Evolutionary conservation across 352 stramenopile genomes (phyloP), one percentile per base, ranked within the genome.

Genomic region (Phytophthora constricta): DNA sequence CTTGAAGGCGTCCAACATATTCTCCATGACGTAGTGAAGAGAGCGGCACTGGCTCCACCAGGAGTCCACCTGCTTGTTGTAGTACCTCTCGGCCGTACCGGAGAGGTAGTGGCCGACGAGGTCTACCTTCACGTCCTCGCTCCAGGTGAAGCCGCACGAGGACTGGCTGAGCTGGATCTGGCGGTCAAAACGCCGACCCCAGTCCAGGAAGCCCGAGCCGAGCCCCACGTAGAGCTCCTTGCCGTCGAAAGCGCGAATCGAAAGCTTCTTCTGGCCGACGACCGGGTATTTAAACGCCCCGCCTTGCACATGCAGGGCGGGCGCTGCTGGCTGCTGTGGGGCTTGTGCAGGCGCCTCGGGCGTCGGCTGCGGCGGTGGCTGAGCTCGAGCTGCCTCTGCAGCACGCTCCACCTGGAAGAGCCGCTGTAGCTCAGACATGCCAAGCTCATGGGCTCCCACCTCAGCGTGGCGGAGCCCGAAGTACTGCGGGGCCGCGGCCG

Each of bases 171-270:
- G 2, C 13, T 17, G 9, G 3, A 53, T 20, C 17, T 37, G 46
- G 3, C 46, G 22, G n/a, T 53, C 46, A 17, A 52, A 52, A 20
- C 46, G 46, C 3, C 46, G n/a, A 11, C 46, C 46, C 46, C 46
- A 52, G 17, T 52, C 46, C 14, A 52, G 46, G 46, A 52, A 52
- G 1, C 46, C 46, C 4, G 26, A 52, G 9, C 46, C 46, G 8
- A 52, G 22, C 2, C 46, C 46, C n/a, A 52, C 46, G 46, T 52
- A 52, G 1, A 52, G 46, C n/a, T 52, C 46, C n/a, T 52, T 52
- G 31, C 31, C 31, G 31, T 37, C 31, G 31, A 37, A 37, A 7
- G 31, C 7, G 13, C 31, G 31, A 11, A 52, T 52, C 46, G 46
- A 10, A 16, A 52, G 22, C n/a, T 52, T 52, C 46, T 52, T 52